phyloP scores from a whole-genome alignment of 2,329 filamentous ascomycete species.

The Beauveria varroae region DNA sequence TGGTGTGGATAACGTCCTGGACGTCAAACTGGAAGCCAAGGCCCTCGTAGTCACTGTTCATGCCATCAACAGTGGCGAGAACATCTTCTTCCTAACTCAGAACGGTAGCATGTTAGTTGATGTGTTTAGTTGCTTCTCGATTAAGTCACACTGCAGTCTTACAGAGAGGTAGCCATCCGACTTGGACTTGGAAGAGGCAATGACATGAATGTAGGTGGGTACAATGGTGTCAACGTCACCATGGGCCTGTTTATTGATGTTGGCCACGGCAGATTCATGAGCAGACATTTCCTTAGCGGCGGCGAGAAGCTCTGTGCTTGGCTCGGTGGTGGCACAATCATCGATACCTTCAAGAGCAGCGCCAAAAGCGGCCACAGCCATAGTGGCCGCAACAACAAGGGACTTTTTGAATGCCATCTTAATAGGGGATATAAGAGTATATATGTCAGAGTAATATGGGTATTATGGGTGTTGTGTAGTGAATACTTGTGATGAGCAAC shows the following conservation, averaged over 20 bases:
- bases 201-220: constrained; percentile 4
- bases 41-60: not conserved
- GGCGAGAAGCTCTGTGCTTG: not conserved
- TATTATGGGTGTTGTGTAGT: not conserved
- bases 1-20: constrained; percentile 34
- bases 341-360: not conserved
- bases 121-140: too few species aligned
- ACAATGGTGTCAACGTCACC: not conserved
- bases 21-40: constrained; percentile 30
- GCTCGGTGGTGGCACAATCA: not conserved
- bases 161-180: constrained; percentile 5
- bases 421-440: not conserved
- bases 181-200: not conserved
- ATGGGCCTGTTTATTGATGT: not conserved
- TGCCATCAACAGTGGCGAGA: not conserved
- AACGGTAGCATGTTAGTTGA: not conserved
- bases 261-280: not conserved
- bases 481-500: not conserved
- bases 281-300: not conserved
- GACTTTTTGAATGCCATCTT: constrained; percentile 2
- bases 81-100: not conserved
- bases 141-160: not conserved
- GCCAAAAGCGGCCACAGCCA: not conserved
- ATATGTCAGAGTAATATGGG: not conserved
- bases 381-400: not conserved